Evolutionary conservation across 495 filamentous ascomycete genomes (phyloP).

Genomic region (Pyrenopolyporus hunteri): DNA sequence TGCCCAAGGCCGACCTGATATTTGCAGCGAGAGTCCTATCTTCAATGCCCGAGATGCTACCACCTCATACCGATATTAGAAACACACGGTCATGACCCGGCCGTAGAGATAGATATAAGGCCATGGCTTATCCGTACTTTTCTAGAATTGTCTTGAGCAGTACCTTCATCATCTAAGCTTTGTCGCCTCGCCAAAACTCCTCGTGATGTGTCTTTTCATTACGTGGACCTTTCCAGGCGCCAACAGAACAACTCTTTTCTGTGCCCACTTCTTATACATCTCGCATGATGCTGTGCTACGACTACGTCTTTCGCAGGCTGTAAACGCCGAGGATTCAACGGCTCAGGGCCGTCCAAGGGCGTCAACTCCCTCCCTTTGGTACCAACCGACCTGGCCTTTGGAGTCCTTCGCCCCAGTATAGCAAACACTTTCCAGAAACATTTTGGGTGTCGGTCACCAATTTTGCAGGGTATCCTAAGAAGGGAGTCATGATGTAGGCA

Average conservation of each 20-base stretch:
- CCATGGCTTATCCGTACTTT: no score
- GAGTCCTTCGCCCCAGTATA: conserved; percentile 7
- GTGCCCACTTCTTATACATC: neutral
- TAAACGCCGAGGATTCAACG: neutral
- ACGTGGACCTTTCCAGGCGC: neutral
- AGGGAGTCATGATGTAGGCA: neutral
- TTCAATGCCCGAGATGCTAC: no score
- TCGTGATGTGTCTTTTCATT: no score
- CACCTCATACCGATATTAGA: no score
- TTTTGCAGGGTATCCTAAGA: neutral
- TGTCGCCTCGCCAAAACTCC: no score
- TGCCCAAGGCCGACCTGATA: no score
- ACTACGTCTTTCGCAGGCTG: conserved; percentile 3
- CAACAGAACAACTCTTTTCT: neutral
- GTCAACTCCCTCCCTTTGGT: neutral
- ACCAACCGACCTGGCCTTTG: neutral
- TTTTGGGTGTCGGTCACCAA: neutral
- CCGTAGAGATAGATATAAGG: no score
- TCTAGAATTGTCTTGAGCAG: no score
- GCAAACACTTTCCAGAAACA: conserved; percentile 7
- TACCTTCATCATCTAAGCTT: no score
- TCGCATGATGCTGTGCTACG: conserved; percentile 20
- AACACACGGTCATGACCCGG: no score
- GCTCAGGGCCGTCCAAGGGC: neutral
- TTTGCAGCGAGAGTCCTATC: no score